Conservation (phyloP, 2,329 filamentous ascomycete species). For the Alternaria dauci region DNA sequence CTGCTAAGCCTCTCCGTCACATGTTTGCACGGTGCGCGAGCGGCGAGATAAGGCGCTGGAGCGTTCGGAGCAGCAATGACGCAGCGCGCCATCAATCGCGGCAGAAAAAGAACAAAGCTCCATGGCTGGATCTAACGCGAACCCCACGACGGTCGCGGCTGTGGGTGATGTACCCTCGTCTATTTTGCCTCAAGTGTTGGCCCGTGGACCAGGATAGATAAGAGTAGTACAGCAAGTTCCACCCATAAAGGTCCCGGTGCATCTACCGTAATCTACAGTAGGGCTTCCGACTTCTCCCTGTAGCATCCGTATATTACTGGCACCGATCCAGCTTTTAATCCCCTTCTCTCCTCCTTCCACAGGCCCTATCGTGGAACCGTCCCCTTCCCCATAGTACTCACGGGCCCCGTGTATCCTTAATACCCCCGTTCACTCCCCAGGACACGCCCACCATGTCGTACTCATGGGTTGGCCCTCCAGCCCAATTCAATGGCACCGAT, state of each 20-base stretch:
- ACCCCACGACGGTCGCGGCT: slow-evolving; percentile 48
- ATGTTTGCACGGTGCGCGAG: slow-evolving; percentile 18
- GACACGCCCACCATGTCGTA: slow-evolving; percentile 56
- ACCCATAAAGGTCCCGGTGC: slow-evolving; percentile 45
- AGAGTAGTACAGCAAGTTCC: slow-evolving; percentile 46
- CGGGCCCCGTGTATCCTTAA: slow-evolving; percentile 12
- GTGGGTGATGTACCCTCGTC: slow-evolving; percentile 45
- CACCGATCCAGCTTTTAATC: slow-evolving; percentile 30
- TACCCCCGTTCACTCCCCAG: slow-evolving; percentile 20
- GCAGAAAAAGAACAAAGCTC: slow-evolving; percentile 45
- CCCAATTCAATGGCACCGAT: slow-evolving; percentile 63
- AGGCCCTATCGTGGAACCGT: slow-evolving; percentile 24
- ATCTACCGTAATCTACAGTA: slow-evolving; percentile 41
- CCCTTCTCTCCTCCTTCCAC: slow-evolving; percentile 17
- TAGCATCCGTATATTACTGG: slow-evolving; percentile 43
- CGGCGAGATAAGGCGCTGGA: slow-evolving; percentile 35
- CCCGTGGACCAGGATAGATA: slow-evolving; percentile 50
- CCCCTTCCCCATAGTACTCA: slow-evolving; percentile 6
- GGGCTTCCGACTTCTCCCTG: slow-evolving; percentile 43
- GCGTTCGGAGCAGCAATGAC: slow-evolving; percentile 32
- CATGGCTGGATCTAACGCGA: slow-evolving; percentile 37
- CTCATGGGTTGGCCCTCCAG: slow-evolving; percentile 57
- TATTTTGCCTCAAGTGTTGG: slow-evolving; percentile 46
- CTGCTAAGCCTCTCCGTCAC: slow-evolving; percentile 19
- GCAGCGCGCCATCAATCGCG: slow-evolving; percentile 35